These are phyloP conservation scores for Lumnitzera racemosa DNA, from an alignment of 345 rosid genomes.

Conservation along the genomic window DNA sequence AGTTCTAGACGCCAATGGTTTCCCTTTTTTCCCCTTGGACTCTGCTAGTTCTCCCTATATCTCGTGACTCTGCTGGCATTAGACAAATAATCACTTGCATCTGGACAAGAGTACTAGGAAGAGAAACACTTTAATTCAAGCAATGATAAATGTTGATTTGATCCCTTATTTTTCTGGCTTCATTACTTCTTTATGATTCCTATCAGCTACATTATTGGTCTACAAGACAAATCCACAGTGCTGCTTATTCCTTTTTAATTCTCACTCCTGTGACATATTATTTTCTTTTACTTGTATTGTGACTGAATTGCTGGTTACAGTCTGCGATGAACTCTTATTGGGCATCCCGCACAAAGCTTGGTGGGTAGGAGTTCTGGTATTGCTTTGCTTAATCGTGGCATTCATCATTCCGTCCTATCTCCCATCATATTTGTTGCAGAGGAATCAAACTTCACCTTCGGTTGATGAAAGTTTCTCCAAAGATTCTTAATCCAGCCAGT, in stretches of 20 bases:
- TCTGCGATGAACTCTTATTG: constrained; percentile 66
- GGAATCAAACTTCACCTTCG: constrained; percentile 11
- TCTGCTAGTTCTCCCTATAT: too few relatives aligned
- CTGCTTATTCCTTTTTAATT: not conserved
- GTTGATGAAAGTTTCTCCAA: constrained; percentile 19
- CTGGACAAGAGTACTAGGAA: too few relatives aligned
- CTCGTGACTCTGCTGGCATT: too few relatives aligned
- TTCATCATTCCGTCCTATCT: constrained; percentile 51
- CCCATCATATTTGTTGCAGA: constrained; percentile 34
- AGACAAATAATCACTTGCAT: too few relatives aligned
- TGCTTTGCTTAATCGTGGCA: constrained; percentile 51
- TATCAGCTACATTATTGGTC: too few relatives aligned
- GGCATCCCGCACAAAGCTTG: constrained; percentile 71
- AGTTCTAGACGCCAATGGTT: too few relatives aligned
- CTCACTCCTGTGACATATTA: not conserved
- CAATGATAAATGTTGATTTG: too few relatives aligned
- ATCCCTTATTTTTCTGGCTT: not conserved
- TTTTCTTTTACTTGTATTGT: not conserved
- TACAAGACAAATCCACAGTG: too few relatives aligned
- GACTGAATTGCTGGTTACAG: constrained; percentile 24
- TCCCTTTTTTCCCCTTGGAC: too few relatives aligned
- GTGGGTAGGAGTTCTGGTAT: constrained; percentile 47
- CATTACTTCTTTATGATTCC: too few relatives aligned
- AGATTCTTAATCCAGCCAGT: constrained; percentile 19
- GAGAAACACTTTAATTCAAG: too few relatives aligned